These are phyloP conservation scores for Trichoderma guizhouense DNA, from an alignment of 2,329 filamentous ascomycete genomes.

Conservation along the genomic window DNA sequence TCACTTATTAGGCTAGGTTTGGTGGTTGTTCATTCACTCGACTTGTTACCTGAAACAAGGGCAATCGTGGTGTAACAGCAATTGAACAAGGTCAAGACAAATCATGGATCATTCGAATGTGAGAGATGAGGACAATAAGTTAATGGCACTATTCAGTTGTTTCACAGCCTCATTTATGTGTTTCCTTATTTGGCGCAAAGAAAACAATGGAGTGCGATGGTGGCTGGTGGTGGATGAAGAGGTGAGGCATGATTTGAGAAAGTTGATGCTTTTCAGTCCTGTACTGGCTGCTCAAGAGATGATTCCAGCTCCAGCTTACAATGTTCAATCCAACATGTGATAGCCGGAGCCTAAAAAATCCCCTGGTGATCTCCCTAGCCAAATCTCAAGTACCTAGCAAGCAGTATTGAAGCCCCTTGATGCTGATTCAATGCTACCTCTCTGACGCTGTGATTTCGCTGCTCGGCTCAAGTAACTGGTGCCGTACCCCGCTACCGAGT, in stretches of 20 bases:
- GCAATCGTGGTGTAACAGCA: neutral
- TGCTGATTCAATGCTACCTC: neutral
- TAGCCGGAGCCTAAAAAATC: neutral
- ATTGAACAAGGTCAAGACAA: neutral
- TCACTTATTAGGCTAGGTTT: neutral
- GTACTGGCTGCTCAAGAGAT: too few species aligned
- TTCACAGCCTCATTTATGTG: neutral
- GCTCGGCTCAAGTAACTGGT: neutral
- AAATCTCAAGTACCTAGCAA: neutral
- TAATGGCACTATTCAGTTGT: neutral
- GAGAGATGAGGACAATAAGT: neutral
- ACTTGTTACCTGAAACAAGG: too few species aligned
- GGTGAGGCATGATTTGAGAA: neutral
- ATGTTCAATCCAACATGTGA: neutral
- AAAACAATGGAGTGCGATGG: neutral
- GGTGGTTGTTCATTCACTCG: neutral
- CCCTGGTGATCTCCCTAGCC: neutral
- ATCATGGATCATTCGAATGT: neutral
- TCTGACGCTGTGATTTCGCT: neutral
- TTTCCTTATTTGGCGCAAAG: neutral
- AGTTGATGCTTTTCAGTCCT: neutral
- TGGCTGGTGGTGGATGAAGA: neutral
- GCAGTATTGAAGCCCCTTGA: neutral
- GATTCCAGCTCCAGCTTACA: neutral
- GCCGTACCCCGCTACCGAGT: slow-evolving; percentile 2